Base-by-base conservation (phyloP, 352 stramenopile genomes). In the Pythium scleroteichum region DNA sequence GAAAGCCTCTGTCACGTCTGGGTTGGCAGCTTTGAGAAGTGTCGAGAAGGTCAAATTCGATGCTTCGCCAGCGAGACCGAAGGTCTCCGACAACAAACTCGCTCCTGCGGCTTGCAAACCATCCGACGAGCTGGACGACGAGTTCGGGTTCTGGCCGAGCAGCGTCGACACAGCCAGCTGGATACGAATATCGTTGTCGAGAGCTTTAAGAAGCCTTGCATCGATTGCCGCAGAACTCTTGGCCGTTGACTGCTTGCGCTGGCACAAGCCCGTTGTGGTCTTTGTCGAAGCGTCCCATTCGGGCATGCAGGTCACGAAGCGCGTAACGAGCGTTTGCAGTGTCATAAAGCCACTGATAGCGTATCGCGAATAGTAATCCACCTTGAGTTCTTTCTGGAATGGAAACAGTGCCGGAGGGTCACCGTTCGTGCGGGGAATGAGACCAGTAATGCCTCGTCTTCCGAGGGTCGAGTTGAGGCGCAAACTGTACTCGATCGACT, bases 241-340 rank as follows among this genome's bases (percentile, higher is more conserved):
- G 3, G 76, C 67, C 1, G 65, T 78, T 2, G 75, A 60, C 35
- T 82, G 62, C 2, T 63, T 52, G 24, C 66, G 65, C 53, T 87
- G 78, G 52, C 79, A 89, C 16, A 50, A 48, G 12, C 72, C 79
- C 16, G 65, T 75, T 16, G 72, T 87, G 8, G 54, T 72, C 49
- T 82, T 70, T 1, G 49, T 76, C 17, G 47, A 32, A 0, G 70
- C 27, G 52, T 82, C 62, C 77, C 77, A 87, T 39, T 76, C 60
- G 0, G 79, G 76, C 67, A 85, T 77, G 41, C 79, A 88, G 20
- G 66, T 75, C 20, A 82, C 70, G 58, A 88, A 88, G 10, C 77
- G 69, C 19, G 76, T 83, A 16, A 88, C 75, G 16, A 86, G 73
- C 23, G 78, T 88, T 59, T 88, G 74, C 26, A 88, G 64, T 23